Evolutionary conservation across 164 flowering plant species (phyloP).

Genomic region (Sedum album): DNA sequence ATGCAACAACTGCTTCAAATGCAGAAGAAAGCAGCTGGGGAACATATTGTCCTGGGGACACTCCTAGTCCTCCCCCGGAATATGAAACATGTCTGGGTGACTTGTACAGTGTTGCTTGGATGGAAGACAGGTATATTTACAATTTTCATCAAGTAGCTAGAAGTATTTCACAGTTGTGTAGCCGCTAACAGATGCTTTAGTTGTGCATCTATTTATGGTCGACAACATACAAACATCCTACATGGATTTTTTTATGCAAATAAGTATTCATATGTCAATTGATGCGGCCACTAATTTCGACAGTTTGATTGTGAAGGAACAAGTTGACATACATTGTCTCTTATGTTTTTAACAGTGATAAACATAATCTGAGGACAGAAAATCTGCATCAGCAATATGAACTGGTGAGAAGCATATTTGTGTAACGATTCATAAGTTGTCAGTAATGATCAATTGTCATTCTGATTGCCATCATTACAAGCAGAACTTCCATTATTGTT

Average conservation of each 20-base stretch:
- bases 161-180: not conserved
- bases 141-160: not conserved
- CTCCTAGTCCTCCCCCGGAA: conserved; percentile 64
- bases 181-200: not conserved
- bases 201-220: not conserved
- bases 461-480: not conserved
- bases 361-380: conserved; percentile 63
- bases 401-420: conserved; percentile 40
- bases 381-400: conserved; percentile 79
- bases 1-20: conserved; percentile 86
- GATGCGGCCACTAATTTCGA: not conserved
- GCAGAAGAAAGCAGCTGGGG: conserved; percentile 89
- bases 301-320: not conserved
- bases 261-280: too few species aligned
- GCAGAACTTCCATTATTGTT: not conserved
- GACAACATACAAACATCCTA: not conserved
- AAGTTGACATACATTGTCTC: conserved; percentile 7
- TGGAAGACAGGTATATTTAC: conserved; percentile 72
- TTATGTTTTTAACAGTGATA: conserved; percentile 47
- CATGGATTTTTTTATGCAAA: too few species aligned
- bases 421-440: not conserved
- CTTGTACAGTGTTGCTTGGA: conserved; percentile 87
- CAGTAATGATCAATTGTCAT: not conserved
- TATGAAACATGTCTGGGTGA: conserved; percentile 89
- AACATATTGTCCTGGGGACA: conserved; percentile 75